A percentile compares a stretch with the other conserved stretches of the same genome.
Evolutionary conservation across 495 filamentous ascomycete species (phyloP).

Genomic region (Jackrogersella minutella): DNA sequence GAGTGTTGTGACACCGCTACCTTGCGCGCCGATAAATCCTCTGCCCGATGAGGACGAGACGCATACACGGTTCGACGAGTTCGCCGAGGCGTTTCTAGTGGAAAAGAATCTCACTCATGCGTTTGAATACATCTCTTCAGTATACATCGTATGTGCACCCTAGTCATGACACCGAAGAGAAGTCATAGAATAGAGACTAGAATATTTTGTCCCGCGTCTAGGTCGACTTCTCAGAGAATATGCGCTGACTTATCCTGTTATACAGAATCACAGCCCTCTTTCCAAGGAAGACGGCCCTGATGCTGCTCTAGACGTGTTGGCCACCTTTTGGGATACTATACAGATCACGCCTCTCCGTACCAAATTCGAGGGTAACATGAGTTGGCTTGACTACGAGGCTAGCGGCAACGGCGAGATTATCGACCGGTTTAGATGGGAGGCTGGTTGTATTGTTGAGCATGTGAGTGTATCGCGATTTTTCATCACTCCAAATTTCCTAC

Average conservation of each 20-base stretch:
- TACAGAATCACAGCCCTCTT: background rate
- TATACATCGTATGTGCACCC: background rate
- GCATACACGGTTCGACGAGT: slow-evolving; percentile 39
- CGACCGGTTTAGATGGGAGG: slow-evolving; percentile 6
- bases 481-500: background rate
- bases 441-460: slow-evolving; percentile 7
- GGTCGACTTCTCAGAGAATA: background rate
- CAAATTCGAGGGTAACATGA: background rate
- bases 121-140: slow-evolving; percentile 44
- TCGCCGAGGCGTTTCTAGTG: slow-evolving; percentile 47
- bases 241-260: background rate
- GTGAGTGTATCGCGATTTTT: background rate
- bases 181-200: background rate
- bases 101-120: slow-evolving; percentile 46
- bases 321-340: background rate
- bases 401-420: background rate
- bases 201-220: background rate
- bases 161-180: background rate
- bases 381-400: background rate
- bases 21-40: slow-evolving; percentile 26
- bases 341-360: background rate
- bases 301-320: background rate
- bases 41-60: slow-evolving; percentile 39
- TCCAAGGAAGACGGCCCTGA: background rate
- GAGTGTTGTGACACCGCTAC: slow-evolving; percentile 17